phyloP scores from a whole-genome alignment of 73 alveolate genomes.

The Paramecium primaurelia region DNA sequence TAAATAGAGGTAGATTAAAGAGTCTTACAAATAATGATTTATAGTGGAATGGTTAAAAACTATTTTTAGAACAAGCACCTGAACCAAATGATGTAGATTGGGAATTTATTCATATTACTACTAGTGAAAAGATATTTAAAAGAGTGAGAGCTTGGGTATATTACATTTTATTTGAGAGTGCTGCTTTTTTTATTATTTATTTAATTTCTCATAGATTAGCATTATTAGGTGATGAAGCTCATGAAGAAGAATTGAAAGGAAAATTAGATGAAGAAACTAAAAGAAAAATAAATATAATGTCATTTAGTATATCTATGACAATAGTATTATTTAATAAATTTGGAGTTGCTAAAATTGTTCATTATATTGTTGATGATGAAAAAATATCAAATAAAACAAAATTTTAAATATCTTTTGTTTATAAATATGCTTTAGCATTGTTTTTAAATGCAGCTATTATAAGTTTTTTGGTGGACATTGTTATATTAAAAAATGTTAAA shows the following conservation, averaged over 20 bases:
- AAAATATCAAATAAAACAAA: slow-evolving; percentile 57
- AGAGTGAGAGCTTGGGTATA: slow-evolving; percentile 25
- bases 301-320: slow-evolving; percentile 17
- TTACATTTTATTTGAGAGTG: background rate
- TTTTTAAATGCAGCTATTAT: slow-evolving; percentile 57
- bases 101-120: slow-evolving; percentile 58
- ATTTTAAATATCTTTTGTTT: slow-evolving; percentile 44
- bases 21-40: slow-evolving; percentile 10
- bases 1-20: slow-evolving; percentile 14
- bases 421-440: slow-evolving; percentile 42
- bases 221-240: slow-evolving; percentile 39
- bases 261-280: slow-evolving; percentile 28
- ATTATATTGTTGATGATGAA: slow-evolving; percentile 58
- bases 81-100: slow-evolving; percentile 66
- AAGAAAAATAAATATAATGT: slow-evolving; percentile 3
- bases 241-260: slow-evolving; percentile 56
- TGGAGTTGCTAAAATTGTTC: slow-evolving; percentile 55
- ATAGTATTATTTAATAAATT: slow-evolving; percentile 56
- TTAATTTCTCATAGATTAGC: slow-evolving; percentile 30
- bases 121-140: slow-evolving; percentile 43
- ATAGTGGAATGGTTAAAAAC: slow-evolving; percentile 44
- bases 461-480: slow-evolving; percentile 51
- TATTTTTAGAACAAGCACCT: slow-evolving; percentile 55
- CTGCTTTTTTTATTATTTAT: slow-evolving; percentile 34
- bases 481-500: slow-evolving; percentile 16